phyloP scores from a whole-genome alignment of 2,329 filamentous ascomycete genomes.

The Cordyceps cateniannulata region DNA sequence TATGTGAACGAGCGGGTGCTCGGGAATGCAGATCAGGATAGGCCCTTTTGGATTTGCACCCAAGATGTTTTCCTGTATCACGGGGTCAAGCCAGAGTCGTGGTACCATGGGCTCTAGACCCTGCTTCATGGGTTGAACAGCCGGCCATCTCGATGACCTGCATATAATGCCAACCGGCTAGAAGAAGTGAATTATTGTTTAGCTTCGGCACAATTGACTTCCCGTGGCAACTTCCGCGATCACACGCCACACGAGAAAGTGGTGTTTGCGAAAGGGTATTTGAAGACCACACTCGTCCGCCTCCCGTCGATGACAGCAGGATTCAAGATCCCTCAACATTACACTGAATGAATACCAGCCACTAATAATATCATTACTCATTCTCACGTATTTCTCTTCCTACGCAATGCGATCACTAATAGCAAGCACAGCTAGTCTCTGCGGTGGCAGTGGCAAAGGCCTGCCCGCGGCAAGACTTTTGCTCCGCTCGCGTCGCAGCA shows the following conservation, averaged over 20 bases:
- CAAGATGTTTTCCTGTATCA: background rate
- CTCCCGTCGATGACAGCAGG: background rate
- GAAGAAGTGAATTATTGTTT: background rate
- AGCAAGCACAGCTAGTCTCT: background rate
- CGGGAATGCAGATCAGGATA: background rate
- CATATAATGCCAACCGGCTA: background rate
- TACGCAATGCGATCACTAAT: background rate
- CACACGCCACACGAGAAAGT: background rate
- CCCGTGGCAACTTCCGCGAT: background rate
- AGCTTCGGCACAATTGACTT: background rate
- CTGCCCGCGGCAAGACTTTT: background rate
- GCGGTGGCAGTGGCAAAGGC: background rate
- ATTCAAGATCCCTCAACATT: background rate
- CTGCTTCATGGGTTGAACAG: background rate
- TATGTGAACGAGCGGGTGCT: background rate
- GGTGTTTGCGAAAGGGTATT: background rate
- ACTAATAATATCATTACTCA: background rate
- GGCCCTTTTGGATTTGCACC: background rate
- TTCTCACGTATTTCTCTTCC: background rate
- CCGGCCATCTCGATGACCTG: background rate
- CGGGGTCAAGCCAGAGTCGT: background rate
- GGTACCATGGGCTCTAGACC: background rate
- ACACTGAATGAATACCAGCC: background rate
- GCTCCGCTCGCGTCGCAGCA: background rate
- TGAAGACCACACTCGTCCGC: background rate